phyloP scores from a whole-genome alignment of 2,329 filamentous ascomycete genomes.

The Phyllachora maydis region DNA sequence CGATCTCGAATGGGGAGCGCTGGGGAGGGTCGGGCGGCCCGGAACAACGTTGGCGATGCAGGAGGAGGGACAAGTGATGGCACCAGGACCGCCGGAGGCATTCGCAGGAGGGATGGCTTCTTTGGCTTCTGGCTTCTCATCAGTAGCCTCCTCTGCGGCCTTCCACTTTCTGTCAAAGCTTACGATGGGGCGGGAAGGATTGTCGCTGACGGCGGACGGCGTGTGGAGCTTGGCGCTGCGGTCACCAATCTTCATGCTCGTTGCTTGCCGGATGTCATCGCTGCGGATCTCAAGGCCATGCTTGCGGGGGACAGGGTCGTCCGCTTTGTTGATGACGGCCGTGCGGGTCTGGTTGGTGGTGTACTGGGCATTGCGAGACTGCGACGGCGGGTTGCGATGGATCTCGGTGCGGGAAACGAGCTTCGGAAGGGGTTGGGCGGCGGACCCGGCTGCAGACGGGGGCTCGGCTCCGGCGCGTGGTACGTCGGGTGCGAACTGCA shows the following conservation, averaged over 20 bases:
- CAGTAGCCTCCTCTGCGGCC: conserved; percentile 47
- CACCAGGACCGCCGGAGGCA: too few relatives aligned
- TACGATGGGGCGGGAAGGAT: conserved; percentile 80
- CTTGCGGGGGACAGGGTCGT: conserved; percentile 35
- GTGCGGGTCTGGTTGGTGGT: conserved; percentile 36
- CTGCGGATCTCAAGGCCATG: conserved; percentile 67
- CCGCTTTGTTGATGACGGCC: conserved; percentile 11
- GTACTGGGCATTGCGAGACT: conserved; percentile 66
- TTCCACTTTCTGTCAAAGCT: conserved; percentile 83
- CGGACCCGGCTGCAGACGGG: too few relatives aligned
- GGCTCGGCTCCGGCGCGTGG: conserved; percentile 15
- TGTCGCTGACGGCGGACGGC: conserved; percentile 79
- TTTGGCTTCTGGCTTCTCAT: conserved; percentile 39
- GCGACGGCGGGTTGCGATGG: conserved; percentile 62
- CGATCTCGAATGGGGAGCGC: conserved; percentile 9
- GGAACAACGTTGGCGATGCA: too few relatives aligned
- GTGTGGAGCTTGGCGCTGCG: conserved; percentile 73
- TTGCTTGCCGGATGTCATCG: conserved; percentile 78
- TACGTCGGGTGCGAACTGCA: conserved; percentile 28
- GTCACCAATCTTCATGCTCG: conserved; percentile 72
- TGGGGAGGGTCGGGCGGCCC: too few relatives aligned
- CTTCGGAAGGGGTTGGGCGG: too few relatives aligned
- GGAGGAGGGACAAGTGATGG: too few relatives aligned
- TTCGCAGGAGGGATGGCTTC: background rate
- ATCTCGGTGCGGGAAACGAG: conserved; percentile 36